Percentiles rank a stretch among this genome's conserved stretches.
These are phyloP conservation scores for Immersiella caudata DNA, from an alignment of 495 filamentous ascomycete genomes.

Conservation along the genomic window DNA sequence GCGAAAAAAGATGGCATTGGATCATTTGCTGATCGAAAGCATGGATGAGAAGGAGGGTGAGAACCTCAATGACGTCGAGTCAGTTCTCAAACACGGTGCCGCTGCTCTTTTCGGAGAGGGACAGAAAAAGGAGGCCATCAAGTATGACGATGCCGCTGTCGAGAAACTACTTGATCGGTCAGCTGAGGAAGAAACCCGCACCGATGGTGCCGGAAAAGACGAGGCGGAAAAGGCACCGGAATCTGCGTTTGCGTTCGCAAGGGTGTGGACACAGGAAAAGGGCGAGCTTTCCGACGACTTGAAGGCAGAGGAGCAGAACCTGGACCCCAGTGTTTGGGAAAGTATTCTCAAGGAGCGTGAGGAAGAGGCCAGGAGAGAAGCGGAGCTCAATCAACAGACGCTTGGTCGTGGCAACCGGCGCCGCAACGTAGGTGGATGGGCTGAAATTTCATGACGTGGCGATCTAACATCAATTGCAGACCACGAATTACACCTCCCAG, in stretches of 20 bases:
- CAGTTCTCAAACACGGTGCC: constrained; percentile 86
- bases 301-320: constrained; percentile 53
- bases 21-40: constrained; percentile 89
- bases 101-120: constrained; percentile 82
- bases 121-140: constrained; percentile 63
- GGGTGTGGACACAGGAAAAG: constrained; percentile 88
- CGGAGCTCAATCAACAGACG: constrained; percentile 62
- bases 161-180: constrained; percentile 88
- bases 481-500: constrained; percentile 30
- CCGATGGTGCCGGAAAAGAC: constrained; percentile 23
- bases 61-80: constrained; percentile 75
- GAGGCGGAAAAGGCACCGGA: constrained; percentile 61
- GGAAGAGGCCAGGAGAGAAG: constrained; percentile 69
- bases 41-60: constrained; percentile 77
- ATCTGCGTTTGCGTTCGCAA: constrained; percentile 84
- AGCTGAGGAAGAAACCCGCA: constrained; percentile 70
- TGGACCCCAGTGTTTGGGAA: constrained; percentile 78
- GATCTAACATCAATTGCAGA: constrained; percentile 32
- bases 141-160: constrained; percentile 77
- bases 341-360: constrained; percentile 83
- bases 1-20: constrained; percentile 90
- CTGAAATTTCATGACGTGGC: neutral
- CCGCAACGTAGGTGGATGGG: constrained; percentile 49
- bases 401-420: constrained; percentile 82
- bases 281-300: constrained; percentile 61